Evolutionary conservation across 2,329 filamentous ascomycete genomes (phyloP), one percentile per base, ranked within the genome.

Genomic region (Pseudopyrenochaeta lycopersici): DNA sequence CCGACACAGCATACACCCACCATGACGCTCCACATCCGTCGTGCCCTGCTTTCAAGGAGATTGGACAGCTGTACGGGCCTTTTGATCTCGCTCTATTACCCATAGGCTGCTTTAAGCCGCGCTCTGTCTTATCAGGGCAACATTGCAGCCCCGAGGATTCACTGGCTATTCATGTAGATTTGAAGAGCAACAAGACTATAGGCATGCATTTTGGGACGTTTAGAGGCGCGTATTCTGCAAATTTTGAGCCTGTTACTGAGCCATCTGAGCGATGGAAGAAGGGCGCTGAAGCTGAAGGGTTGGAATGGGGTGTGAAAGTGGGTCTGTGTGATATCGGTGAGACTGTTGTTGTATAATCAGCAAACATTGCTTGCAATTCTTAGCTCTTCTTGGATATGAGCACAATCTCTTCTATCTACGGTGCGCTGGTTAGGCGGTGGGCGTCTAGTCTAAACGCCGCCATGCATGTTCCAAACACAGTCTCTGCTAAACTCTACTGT

Each of bases 141-240:
- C 81, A 84, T 44, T 77, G 77, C 11, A 77, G 77, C 21, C 80
- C 81, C 0, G 80, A 81, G 52, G 80, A 83, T 55, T 78, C 78
- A 5, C 59, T 82, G 1, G 65, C 76, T 23, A 81, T 83, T 38
- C 81, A 83, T 50, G 75, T 76, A 45, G 80, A 81, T 50, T 63
- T 83, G 39, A 72, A 60, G 39, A 80, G 79, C 47, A 79, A 73
- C 65, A 77, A 76, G 58, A 81, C 78, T 29, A 76, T 84, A 21
- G 81, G 79, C 0, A 83, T 83, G 81, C 81, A 84, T 52, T 83
- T 78, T 56, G 81, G 81, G 0, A 82, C 81, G 0, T 75, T 83
- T 0, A 60, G 80, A 47, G 80, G 80, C 14, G 76, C 73, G 0
- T 62, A 82, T 3, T 79, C 76, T 36, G 76, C 69, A 11, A 73